Evolutionary conservation across 768 basidiomycete species (phyloP).

Genomic region (Cyclocybe aegerita): DNA sequence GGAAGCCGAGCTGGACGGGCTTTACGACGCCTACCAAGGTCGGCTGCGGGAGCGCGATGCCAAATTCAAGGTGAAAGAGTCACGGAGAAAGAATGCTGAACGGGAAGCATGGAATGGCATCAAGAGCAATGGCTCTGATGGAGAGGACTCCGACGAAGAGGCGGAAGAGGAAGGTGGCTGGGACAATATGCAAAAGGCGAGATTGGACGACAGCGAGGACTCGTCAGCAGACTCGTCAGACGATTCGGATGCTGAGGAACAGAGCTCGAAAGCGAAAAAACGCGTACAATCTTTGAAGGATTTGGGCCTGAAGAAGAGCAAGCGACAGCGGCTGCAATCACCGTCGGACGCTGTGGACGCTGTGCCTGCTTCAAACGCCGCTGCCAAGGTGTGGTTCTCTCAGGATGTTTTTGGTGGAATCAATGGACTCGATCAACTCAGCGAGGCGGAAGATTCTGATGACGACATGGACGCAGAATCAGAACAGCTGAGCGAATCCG

Average conservation of each 20-base stretch:
- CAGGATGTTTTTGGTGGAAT: conserved; percentile 84
- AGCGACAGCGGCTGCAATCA: conserved; percentile 53
- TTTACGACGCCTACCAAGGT: conserved; percentile 87
- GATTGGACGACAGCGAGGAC: conserved; percentile 42
- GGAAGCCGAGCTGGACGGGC: conserved; percentile 83
- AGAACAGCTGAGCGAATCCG: conserved; percentile 13
- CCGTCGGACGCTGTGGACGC: conserved; percentile 40
- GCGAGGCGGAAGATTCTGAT: conserved; percentile 29
- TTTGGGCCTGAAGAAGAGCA: conserved; percentile 29
- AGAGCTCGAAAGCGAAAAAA: conserved; percentile 32
- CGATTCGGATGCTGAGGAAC: conserved; percentile 38
- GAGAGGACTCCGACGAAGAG: conserved; percentile 39
- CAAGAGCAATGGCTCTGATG: conserved; percentile 32
- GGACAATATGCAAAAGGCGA: conserved; percentile 62
- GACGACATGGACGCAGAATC: conserved; percentile 28
- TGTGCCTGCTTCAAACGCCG: conserved; percentile 35
- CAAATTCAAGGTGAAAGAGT: conserved; percentile 83
- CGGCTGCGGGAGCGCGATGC: conserved; percentile 80
- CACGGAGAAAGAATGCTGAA: conserved; percentile 68
- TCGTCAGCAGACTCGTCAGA: conserved; percentile 56
- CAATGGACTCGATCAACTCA: conserved; percentile 40
- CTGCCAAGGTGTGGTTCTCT: conserved; percentile 92
- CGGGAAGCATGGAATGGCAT: conserved; percentile 86
- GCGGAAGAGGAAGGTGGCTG: conserved; percentile 64
- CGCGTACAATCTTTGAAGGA: conserved; percentile 35